Conservation (phyloP, 1,284 basidiomycete species). For the Tilletia walkeri region DNA sequence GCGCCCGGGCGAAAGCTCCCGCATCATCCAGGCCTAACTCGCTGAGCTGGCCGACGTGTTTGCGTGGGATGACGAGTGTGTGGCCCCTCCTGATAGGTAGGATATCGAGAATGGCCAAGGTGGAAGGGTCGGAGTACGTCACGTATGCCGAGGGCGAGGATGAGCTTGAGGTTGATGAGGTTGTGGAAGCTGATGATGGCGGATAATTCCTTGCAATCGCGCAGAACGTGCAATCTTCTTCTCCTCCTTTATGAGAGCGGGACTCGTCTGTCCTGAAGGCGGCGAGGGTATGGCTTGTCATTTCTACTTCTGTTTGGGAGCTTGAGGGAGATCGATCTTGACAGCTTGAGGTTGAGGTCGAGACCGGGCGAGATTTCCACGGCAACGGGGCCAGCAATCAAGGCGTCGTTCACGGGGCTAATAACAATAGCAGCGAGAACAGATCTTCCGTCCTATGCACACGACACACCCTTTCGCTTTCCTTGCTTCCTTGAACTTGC, state of each 20-base stretch:
- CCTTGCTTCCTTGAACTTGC: too few relatives aligned
- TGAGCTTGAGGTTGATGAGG: not conserved
- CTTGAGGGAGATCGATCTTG: not conserved
- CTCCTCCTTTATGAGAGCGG: not conserved
- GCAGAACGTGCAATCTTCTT: slow-evolving; percentile 22
- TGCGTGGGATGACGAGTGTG: slow-evolving; percentile 37
- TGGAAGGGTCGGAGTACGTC: slow-evolving; percentile 60
- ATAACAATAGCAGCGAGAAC: too few relatives aligned
- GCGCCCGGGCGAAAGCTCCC: slow-evolving; percentile 28
- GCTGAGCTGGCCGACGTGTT: slow-evolving; percentile 27
- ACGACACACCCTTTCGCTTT: too few relatives aligned
- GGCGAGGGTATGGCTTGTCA: slow-evolving; percentile 6
- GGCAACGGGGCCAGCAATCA: too few relatives aligned
- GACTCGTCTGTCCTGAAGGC: not conserved
- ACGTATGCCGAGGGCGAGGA: slow-evolving; percentile 24
- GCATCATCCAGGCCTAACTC: slow-evolving; percentile 25
- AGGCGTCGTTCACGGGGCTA: too few relatives aligned
- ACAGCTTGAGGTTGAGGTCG: not conserved
- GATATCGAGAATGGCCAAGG: slow-evolving; percentile 73
- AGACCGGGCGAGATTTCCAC: too few relatives aligned
- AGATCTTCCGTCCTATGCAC: too few relatives aligned
- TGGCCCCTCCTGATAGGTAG: slow-evolving; percentile 65
- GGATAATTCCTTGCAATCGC: slow-evolving; percentile 20
- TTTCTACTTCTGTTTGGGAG: not conserved
- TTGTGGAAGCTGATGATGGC: slow-evolving; percentile 16